Evolutionary conservation across 169 alveolate genomes (phyloP).

Genomic region (Eimeria tenella): DNA sequence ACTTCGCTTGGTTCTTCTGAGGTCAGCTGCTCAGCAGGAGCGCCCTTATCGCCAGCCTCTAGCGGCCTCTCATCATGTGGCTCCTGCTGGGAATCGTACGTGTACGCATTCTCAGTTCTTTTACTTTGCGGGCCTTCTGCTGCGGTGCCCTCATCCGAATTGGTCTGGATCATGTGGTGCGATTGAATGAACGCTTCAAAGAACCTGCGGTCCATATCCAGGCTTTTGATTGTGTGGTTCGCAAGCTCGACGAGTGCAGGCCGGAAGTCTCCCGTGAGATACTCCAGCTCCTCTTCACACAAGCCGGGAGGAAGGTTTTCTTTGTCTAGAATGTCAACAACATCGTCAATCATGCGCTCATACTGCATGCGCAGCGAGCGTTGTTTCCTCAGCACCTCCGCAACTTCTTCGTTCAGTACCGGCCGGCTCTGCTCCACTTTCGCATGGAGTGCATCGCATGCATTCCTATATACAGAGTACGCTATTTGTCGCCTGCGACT

Average conservation of each 20-base stretch:
- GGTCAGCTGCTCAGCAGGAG: background rate
- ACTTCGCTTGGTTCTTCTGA: background rate
- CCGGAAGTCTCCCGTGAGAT: slow-evolving; percentile 49
- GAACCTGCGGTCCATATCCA: slow-evolving; percentile 66
- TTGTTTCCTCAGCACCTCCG: slow-evolving; percentile 36
- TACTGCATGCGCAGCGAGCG: slow-evolving; percentile 47
- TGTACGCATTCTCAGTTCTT: background rate
- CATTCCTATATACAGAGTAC: background rate
- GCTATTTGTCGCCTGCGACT: slow-evolving; percentile 48
- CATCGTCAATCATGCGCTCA: background rate
- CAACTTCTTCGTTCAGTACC: slow-evolving; percentile 7
- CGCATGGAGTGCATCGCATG: slow-evolving; percentile 62
- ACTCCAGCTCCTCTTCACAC: slow-evolving; percentile 52
- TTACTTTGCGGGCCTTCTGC: background rate
- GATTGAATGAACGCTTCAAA: slow-evolving; percentile 8
- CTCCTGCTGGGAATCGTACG: background rate
- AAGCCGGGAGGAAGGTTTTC: slow-evolving; percentile 30
- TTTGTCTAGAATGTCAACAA: slow-evolving; percentile 12
- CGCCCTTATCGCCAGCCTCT: background rate
- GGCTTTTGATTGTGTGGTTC: slow-evolving; percentile 26
- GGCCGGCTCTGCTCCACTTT: slow-evolving; percentile 66
- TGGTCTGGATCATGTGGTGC: background rate
- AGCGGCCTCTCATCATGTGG: background rate
- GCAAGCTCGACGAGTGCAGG: slow-evolving; percentile 58
- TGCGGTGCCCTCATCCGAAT: background rate